These are phyloP conservation scores for Kwoniella mangroviensis DNA, from an alignment of 768 basidiomycete species.

Conservation along the genomic window DNA sequence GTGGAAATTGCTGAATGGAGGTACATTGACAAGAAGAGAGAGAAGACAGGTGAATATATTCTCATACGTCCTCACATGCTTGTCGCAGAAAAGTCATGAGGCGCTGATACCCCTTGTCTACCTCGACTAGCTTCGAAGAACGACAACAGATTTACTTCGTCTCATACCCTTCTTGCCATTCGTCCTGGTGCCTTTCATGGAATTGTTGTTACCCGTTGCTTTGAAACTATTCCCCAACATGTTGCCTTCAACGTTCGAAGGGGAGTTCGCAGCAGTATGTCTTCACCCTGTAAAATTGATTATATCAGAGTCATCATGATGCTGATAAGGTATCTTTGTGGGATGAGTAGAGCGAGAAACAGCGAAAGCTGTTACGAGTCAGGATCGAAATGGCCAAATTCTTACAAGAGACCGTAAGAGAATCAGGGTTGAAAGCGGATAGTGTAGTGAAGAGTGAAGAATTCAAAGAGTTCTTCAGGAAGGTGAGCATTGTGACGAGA, in stretches of 20 bases:
- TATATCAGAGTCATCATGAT: not conserved
- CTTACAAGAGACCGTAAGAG: conserved; percentile 93
- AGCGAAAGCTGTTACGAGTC: conserved; percentile 90
- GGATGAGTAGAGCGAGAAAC: conserved; percentile 80
- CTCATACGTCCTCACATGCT: no score
- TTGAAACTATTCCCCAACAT: conserved; percentile 98
- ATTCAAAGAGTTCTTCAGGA: conserved; percentile 99
- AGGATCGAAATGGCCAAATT: conserved; percentile 99
- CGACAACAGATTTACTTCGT: conserved; percentile 88
- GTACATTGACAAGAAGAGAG: conserved; percentile 87
- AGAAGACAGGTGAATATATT: conserved; percentile 72
- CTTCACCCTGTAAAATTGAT: not conserved
- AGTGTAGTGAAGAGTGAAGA: conserved; percentile 87
- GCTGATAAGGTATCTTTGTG: not conserved
- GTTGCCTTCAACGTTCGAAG: conserved; percentile 97
- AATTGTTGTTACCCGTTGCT: conserved; percentile 90
- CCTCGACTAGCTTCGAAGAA: conserved; percentile 74
- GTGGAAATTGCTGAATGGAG: conserved; percentile 90
- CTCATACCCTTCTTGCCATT: conserved; percentile 95
- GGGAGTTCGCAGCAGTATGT: conserved; percentile 88
- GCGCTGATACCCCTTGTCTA: not conserved
- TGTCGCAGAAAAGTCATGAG: no score
- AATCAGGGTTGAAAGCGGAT: conserved; percentile 90
- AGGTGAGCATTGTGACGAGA: no score
- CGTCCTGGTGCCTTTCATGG: conserved; percentile 97